Evolutionary conservation across 352 stramenopile genomes (phyloP).

Genomic region (Phytophthora crassamura): DNA sequence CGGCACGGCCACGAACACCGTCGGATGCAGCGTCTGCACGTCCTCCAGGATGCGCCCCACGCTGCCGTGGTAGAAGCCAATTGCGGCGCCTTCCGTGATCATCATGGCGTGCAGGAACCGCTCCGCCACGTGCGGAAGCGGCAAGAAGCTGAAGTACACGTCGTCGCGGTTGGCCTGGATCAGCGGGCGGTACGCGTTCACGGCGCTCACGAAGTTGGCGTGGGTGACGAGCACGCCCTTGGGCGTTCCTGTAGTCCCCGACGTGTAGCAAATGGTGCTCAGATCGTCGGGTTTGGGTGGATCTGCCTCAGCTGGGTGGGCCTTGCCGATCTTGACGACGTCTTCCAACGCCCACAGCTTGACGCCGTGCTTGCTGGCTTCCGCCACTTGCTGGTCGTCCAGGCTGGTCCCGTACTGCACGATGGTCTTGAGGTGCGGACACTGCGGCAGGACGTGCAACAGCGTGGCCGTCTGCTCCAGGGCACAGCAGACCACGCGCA

Average conservation of each 20-base stretch:
- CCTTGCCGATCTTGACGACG: slow-evolving; percentile 36
- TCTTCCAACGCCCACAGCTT: slow-evolving; percentile 46
- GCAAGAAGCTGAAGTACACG: slow-evolving; percentile 94
- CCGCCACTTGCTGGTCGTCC: slow-evolving; percentile 25
- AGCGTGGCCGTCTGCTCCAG: slow-evolving; percentile 47
- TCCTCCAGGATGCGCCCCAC: slow-evolving; percentile 90
- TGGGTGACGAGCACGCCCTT: slow-evolving; percentile 67
- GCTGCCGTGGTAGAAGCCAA: slow-evolving; percentile 81
- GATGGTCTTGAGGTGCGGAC: slow-evolving; percentile 48
- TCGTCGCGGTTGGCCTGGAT: slow-evolving; percentile 53
- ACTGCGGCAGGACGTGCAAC: slow-evolving; percentile 41
- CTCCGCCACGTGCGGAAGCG: slow-evolving; percentile 97
- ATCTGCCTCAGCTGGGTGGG: slow-evolving; percentile 46
- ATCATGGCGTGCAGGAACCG: slow-evolving; percentile 88
- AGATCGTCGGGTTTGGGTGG: slow-evolving; percentile 76
- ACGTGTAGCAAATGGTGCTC: slow-evolving; percentile 91
- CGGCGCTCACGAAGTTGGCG: slow-evolving; percentile 42
- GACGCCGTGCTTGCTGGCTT: slow-evolving; percentile 31
- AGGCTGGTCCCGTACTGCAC: slow-evolving; percentile 52
- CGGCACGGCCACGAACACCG: slow-evolving; percentile 91
- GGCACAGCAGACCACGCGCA: slow-evolving; percentile 63
- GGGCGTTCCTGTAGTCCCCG: slow-evolving; percentile 63
- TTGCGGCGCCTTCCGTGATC: slow-evolving; percentile 80
- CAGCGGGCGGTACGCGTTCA: slow-evolving; percentile 24
- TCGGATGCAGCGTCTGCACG: slow-evolving; percentile 85